Evolutionary conservation across 139 green algal species (phyloP), one percentile per base, ranked within the genome.

Genomic region (Pleodorina starrii): DNA sequence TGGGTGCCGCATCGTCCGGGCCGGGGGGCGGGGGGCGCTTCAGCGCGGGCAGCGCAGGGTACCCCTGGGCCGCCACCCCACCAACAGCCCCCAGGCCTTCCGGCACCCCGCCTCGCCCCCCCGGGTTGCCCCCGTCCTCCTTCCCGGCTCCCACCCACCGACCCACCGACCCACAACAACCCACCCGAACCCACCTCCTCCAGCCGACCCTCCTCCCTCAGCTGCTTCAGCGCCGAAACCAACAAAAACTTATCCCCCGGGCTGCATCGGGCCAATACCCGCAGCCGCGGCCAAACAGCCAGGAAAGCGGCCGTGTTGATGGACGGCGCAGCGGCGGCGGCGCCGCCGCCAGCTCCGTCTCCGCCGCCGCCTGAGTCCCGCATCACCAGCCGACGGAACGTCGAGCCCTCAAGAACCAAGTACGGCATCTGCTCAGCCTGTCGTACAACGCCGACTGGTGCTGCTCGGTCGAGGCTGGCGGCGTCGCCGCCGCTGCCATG

Each of bases 211-310:
- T 81, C 51, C 43, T 63, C 69, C 68, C 90, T 84, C 69, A 92
- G 75, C 88, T 89, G 35, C 75, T 86, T 66, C 11, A 92, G n/a
- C n/a, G 73, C 89, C 78, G 44, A 86, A 5, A 99, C 96, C 40
- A 99, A 93, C 57, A 93, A 92, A 92, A 95, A 96, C 94, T 99
- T 99, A 95, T 99, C 97, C 0, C 86, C 85, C 12, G 98, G 98
- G 0, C 91, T 95, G 85, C 98, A 99, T 32, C 98, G 94, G 23
- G 95, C 98, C 79, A 99, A 90, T 35, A 99, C 98, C 0, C 94
- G 92, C 73, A 99, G 86, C 17, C 81, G 87, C 17, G 94, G 92
- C 96, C 97, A 97, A 23, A 98, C 69, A 32, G 84, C 86, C 90
- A 87, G 35, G 17, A 88, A 80, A 10, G 81, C 81, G 0, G 16